Conservation (phyloP, 768 basidiomycete genomes). For the Candolleomyces eurysporus region DNA sequence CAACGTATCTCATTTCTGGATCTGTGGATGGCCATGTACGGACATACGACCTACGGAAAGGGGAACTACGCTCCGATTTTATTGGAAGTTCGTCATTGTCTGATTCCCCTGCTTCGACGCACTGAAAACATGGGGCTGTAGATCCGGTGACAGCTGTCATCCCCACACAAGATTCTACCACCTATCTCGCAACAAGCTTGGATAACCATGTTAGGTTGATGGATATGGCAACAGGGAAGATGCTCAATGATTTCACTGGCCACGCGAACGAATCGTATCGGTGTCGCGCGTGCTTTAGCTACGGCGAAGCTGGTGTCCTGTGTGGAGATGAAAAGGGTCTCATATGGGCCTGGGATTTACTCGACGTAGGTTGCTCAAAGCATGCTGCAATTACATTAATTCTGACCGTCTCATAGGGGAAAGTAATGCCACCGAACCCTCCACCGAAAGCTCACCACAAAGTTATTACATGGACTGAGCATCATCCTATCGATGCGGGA, state of each 20-base stretch:
- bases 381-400: slow-evolving; percentile 3
- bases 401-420: slow-evolving; percentile 48
- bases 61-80: slow-evolving; percentile 84
- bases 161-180: slow-evolving; percentile 76
- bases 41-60: slow-evolving; percentile 93
- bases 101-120: not conserved
- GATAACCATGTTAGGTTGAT: slow-evolving; percentile 86
- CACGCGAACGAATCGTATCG: slow-evolving; percentile 76
- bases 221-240: slow-evolving; percentile 77
- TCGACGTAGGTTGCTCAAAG: slow-evolving; percentile 57
- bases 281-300: slow-evolving; percentile 78
- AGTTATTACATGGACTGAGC: slow-evolving; percentile 88
- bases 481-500: slow-evolving; percentile 76
- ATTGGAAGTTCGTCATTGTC: slow-evolving; percentile 55
- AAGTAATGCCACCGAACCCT: slow-evolving; percentile 65
- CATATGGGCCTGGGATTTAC: slow-evolving; percentile 92
- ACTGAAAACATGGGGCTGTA: slow-evolving; percentile 28
- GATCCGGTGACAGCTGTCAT: slow-evolving; percentile 86
- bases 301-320: slow-evolving; percentile 77
- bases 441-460: slow-evolving; percentile 80
- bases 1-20: slow-evolving; percentile 70
- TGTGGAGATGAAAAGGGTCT: slow-evolving; percentile 89
- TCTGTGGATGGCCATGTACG: slow-evolving; percentile 92
- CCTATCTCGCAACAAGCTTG: slow-evolving; percentile 78
- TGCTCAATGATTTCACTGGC: slow-evolving; percentile 83